Evolutionary conservation across 257 asterid genomes (phyloP).

Genomic region (Phtheirospermum japonicum): DNA sequence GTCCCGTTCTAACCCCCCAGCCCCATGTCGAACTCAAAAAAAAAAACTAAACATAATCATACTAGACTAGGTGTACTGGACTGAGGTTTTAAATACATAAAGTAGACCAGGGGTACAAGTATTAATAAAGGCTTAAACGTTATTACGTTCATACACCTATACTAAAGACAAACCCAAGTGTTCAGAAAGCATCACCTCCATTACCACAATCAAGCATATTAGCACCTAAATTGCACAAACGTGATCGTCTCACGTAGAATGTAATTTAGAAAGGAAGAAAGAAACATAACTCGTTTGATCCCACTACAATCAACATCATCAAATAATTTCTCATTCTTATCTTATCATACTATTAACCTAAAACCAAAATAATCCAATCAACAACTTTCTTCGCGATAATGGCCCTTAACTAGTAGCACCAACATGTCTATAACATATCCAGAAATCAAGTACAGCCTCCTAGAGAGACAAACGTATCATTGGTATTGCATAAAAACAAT

Average conservation of each 20-base stretch:
- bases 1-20: not conserved
- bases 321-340: too few species aligned
- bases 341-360: too few species aligned
- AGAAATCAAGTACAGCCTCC: too few species aligned
- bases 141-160: not conserved
- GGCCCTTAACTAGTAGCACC: too few species aligned
- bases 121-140: not conserved
- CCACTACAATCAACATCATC: too few species aligned
- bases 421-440: too few species aligned
- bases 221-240: conserved; percentile 13
- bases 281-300: too few species aligned
- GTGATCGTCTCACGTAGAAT: conserved; percentile 6
- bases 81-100: not conserved
- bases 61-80: not conserved
- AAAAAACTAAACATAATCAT: conserved; percentile 17
- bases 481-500: too few species aligned
- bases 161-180: conserved; percentile 9
- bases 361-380: too few species aligned
- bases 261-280: too few species aligned
- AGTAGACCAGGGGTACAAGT: conserved; percentile 1
- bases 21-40: not conserved
- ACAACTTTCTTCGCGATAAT: too few species aligned
- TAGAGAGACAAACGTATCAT: too few species aligned
- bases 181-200: conserved; percentile 19
- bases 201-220: conserved; percentile 17